phyloP scores from a whole-genome alignment of 345 rosid species.

The Sapria himalayana region DNA sequence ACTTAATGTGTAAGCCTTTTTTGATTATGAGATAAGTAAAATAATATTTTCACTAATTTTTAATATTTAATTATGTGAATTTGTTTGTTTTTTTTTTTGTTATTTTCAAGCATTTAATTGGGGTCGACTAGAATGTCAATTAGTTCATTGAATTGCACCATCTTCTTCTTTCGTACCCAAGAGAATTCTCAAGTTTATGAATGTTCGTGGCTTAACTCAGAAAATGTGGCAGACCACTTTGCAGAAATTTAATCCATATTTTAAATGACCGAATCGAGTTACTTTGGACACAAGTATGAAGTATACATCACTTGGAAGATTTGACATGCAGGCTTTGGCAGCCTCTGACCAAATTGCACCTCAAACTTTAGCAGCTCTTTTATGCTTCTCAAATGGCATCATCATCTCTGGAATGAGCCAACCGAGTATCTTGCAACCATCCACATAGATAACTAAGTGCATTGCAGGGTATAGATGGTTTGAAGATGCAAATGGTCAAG shows the following conservation, averaged over 20 bases:
- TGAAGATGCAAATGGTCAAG: too few relatives aligned
- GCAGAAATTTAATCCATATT: conserved; percentile 60
- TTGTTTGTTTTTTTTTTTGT: too few relatives aligned
- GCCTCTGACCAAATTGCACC: conserved; percentile 55
- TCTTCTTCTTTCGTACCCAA: too few relatives aligned
- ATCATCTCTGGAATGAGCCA: conserved; percentile 20
- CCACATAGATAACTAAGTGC: conserved; percentile 23
- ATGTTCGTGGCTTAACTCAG: conserved; percentile 60
- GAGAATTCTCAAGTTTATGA: conserved; percentile 73
- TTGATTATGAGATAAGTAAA: too few relatives aligned
- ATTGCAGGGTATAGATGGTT: too few relatives aligned
- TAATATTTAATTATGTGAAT: too few relatives aligned
- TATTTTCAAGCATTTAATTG: too few relatives aligned
- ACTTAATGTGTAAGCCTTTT: too few relatives aligned
- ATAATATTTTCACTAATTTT: too few relatives aligned
- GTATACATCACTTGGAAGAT: conserved; percentile 30
- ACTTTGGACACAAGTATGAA: conserved; percentile 25
- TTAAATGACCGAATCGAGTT: conserved; percentile 45
- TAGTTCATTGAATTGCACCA: too few relatives aligned
- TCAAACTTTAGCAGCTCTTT: conserved; percentile 44
- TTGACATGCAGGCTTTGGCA: conserved; percentile 43
- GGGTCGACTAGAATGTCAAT: too few relatives aligned
- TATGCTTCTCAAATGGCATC: conserved; percentile 34
- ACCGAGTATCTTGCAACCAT: conserved; percentile 24
- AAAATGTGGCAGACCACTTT: conserved; percentile 43